Base-by-base conservation (phyloP, 176 grass and related monocot genomes). In the Rhynchospora breviuscula region DNA sequence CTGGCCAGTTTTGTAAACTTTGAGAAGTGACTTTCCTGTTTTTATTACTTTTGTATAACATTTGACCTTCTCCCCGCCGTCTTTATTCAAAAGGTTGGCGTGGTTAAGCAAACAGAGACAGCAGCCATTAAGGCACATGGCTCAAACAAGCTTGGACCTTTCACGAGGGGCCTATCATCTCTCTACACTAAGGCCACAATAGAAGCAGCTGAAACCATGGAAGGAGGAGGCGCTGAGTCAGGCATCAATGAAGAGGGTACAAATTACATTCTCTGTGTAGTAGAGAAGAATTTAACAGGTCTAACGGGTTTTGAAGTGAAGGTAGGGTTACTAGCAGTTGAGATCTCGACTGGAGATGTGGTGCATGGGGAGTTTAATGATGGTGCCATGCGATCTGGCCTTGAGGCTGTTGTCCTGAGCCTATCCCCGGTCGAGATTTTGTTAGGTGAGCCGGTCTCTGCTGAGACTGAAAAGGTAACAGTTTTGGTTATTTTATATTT, bases 41-140 rank as follows among this genome's bases (percentile, higher is more conserved):
- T 26, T 8, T 64, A 31, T 29, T 33, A 33, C 11, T 66, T 66
- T 33, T 66, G 63, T 66, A 31, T 66, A 66, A 33, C 63, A 75
- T 45, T 75, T 51, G 3, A 49, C 21, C 35, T 0, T 17, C 67
- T 1, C 18, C 3, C 13, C 7, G n/a, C 13, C 15, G 1, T 21
- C 66, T 13, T 8, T 40, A 14, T 69, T 0, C 56, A 90, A 81
- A 92, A 85, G 90, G 95, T 98, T 45, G 95, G 95, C 19, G 95
- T 98, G 62, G 92, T 98, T n/a, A 91, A 86, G 65, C 95, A 98
- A 89, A 98, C 89, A 9, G 95, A 98, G 87, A 94, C 95, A 19
- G 92, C 95, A 8, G 86, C 90, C 29, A 98, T 94, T 77, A 98
- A 98, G 83, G 90, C 92, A 10, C 91, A 90, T 31, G 90, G 88